phyloP scores from a whole-genome alignment of 1,284 basidiomycete genomes.

The Ustilago trichophora region DNA sequence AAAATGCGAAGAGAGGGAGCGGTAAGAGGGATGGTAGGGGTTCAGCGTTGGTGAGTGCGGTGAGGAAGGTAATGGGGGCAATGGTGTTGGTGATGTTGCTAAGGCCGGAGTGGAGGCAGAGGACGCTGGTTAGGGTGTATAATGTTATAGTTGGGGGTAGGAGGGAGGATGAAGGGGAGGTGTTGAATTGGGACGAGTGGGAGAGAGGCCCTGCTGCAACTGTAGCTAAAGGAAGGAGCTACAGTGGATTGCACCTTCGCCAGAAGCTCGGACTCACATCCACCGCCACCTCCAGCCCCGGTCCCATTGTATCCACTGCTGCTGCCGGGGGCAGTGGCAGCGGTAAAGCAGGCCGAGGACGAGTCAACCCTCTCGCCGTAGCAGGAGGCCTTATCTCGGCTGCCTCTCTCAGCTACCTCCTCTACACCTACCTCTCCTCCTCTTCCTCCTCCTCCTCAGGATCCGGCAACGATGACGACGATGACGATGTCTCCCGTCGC shows the following conservation, averaged over 20 bases:
- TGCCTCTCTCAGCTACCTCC: conserved; percentile 27
- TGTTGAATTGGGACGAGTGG: conserved; percentile 35
- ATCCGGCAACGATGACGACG: conserved; percentile 15
- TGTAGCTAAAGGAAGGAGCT: not conserved
- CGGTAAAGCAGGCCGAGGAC: not conserved
- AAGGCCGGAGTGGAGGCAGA: conserved; percentile 29
- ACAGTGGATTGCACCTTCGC: conserved; percentile 29
- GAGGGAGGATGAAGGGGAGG: not conserved
- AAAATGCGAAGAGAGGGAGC: not conserved
- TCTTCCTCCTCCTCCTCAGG: not conserved
- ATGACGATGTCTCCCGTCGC: conserved; percentile 18
- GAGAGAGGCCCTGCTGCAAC: conserved; percentile 1
- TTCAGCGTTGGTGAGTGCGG: not conserved
- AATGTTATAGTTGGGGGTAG: not conserved
- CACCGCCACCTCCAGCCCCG: too few species aligned
- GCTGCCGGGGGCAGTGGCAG: not conserved
- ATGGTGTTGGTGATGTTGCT: conserved; percentile 21
- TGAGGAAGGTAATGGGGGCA: conserved; percentile 12
- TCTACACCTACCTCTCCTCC: conserved; percentile 33
- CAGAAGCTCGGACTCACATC: conserved; percentile 11
- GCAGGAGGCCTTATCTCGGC: conserved; percentile 31
- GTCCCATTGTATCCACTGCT: too few species aligned
- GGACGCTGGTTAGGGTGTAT: conserved; percentile 16
- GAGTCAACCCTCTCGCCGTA: conserved; percentile 23
- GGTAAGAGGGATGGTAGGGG: not conserved